Evolutionary conservation across 2,329 filamentous ascomycete species (phyloP), one percentile per base, ranked within the genome.

Genomic region (Ceratocystis eucalypticola): DNA sequence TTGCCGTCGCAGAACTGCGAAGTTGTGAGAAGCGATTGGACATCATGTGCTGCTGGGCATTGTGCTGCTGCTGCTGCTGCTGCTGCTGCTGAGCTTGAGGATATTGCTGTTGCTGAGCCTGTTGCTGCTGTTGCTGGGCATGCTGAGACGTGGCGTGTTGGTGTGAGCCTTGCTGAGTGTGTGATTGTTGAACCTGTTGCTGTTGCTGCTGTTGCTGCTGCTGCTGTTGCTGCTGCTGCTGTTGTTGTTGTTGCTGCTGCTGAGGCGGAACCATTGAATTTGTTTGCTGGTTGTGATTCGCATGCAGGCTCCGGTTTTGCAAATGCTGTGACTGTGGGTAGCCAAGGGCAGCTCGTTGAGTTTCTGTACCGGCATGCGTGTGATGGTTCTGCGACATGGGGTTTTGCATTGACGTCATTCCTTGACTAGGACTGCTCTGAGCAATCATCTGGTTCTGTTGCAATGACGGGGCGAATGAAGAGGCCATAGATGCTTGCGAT

Each of bases 51-150:
- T 22, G 22, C 22, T 22, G 22, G 22, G 22, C 22, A 22, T 22
- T 22, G 22, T 22, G 22, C 22, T 69, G 64, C 25, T 70, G 69
- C 61, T 67, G 69, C 55, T 70, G 69, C 55, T 70, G 69, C n/a
- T 63, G 66, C 28, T 67, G 63, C 30, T 62, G 67, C 55, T 71
- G 69, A 10, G 45, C 50, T 17, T 69, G 70, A 30, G 59, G 68
- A 12, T 50, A n/a, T 25, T 70, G 71, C 33, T 69, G 20, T 28
- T 28, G 10, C 28, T 65, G 44, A 57, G 25, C 12, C 66, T 55
- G 30, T 45, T 65, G 45, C 57, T 62, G 41, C 50, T 69, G 71
- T 20, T 68, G 68, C 17, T 69, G 65, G 44, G 70, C 70, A 44
- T 71, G 30, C 59, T 69, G 64, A 46, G 66, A 22, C 63, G 37